These are phyloP conservation scores for Elasticomyces elasticus DNA, from an alignment of 495 filamentous ascomycete genomes.

Conservation along the genomic window DNA sequence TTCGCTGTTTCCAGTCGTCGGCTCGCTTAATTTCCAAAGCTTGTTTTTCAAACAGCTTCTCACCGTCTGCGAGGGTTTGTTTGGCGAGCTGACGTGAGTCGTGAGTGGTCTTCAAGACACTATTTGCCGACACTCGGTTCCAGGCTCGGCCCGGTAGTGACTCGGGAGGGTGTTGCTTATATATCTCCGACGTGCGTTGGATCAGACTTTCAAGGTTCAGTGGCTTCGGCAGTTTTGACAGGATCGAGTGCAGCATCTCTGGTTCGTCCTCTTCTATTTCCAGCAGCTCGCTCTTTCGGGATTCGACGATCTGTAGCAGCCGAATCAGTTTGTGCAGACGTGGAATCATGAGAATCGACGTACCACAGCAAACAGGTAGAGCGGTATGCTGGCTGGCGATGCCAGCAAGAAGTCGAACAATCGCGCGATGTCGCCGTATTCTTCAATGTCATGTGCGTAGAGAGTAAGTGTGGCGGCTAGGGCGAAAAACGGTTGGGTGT, in stretches of 20 bases:
- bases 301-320: constrained; percentile 56
- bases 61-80: constrained; percentile 51
- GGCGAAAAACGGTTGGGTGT: constrained; percentile 82
- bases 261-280: constrained; percentile 74
- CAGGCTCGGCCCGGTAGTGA: constrained; percentile 53
- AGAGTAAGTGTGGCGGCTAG: constrained; percentile 82
- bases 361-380: constrained; percentile 76
- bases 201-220: constrained; percentile 79
- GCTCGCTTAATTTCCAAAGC: constrained; percentile 50
- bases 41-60: constrained; percentile 57
- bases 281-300: constrained; percentile 68
- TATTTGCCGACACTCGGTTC: constrained; percentile 57
- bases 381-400: constrained; percentile 67
- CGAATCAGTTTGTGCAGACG: background rate
- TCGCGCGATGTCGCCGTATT: constrained; percentile 74
- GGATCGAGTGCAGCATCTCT: constrained; percentile 82
- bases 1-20: constrained; percentile 22
- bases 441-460: constrained; percentile 91
- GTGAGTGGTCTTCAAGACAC: constrained; percentile 75
- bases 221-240: constrained; percentile 77
- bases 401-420: constrained; percentile 88
- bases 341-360: background rate
- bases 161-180: constrained; percentile 61
- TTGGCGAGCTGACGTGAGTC: constrained; percentile 32
- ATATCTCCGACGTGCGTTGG: constrained; percentile 49